Base-by-base conservation (phyloP, 106 monocot genomes). In the Platanthera guangdongensis region DNA sequence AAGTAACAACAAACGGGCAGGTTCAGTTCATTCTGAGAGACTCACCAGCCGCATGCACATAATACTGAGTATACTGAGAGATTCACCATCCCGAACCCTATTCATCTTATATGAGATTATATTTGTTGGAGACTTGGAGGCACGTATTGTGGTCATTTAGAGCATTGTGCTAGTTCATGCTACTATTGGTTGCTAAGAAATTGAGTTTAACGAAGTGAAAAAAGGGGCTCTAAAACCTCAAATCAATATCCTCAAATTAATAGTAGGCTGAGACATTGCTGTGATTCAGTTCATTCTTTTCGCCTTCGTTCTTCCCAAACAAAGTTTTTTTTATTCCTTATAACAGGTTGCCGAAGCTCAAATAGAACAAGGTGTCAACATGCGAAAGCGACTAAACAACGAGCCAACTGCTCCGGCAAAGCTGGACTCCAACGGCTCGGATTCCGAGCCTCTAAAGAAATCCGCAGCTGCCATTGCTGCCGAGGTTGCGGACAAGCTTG, bases 401-500 rank as follows among this genome's bases (percentile, higher is more conserved):
- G 92, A 94, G 53, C 57, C 78, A 70, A 75, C 14, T 13, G 6
- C 67, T 45, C 16, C 70, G 18, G 13, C 30, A 7, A 80, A 80
- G 52, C 72, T 76, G 0, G 59, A 79, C 11, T 79, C 81, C 10
- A 89, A 84, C 54, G 85, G 80, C 14, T 53, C 60, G 19, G 63
- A 57, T 11, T 65, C 78, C 51, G 75, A 74, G 12, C 16, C 46
- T 70, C 65, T 82, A 70, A 92, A 85, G 76, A 94, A 81, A 74
- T 76, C 88, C 13, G 80, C 90, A 16, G 84, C 90, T 8, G 88
- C 90, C 16, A 92, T 87, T 75, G 95, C 95, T 52, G 90, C 90
- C 4, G 92, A 89, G 80, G 87, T 99, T 70, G 97, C 94, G 9
- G 97, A 99, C 75, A 87, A 72, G 74, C 83, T 99, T 16, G 85